Base-by-base conservation (phyloP, 495 filamentous ascomycete species). In the Thozetella sp. region DNA sequence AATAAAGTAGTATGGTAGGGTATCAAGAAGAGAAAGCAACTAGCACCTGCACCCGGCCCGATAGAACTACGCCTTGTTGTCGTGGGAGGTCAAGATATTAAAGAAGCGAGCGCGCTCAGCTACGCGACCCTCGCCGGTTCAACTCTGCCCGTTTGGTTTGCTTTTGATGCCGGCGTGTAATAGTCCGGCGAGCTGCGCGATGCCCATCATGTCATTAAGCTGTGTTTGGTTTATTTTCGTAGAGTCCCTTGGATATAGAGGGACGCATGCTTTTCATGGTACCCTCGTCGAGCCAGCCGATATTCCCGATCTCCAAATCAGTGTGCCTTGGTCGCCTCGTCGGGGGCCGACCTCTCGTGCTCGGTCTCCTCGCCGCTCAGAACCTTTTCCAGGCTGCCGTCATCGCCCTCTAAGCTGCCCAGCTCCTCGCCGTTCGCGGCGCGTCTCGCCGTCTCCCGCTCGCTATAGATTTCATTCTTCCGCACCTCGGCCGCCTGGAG, bases 401-500 rank as follows among this genome's bases (percentile, higher is more conserved):
- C 55, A 2, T 27, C 55, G 45, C 43, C 51, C 4, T 45, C 55
- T 9, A 57, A 12, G 23, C 55, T 50, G n/a, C 57, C 66, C 24
- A 65, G 43, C n/a, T 67, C 72, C 53, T 75, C 76, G 4, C 71
- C 76, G 52, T 63, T 62, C 2, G 69, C 69, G 4, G 67, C 77
- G 2, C 74, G 72, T 26, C 66, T 64, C 34, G 74, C 80, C 24
- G 56, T 64, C 22, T 76, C 78, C 54, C 83, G 63, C 67, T 86
- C 83, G 17, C 55, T 55, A 59, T 84, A 83, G 26, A 86, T 73
- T 67, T 80, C 79, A 6, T 55, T 55, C 58, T 71, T 77, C 51
- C 77, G 67, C 1, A 27, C 57, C 51, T 72, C 76, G 6, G 81
- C 81, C 15, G 72, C 70, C 54, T 73, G 70, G 26, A 99, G 75